Base-by-base conservation (phyloP, 192 early-diverging fungal genomes). In the Irineochytrium annulatum region DNA sequence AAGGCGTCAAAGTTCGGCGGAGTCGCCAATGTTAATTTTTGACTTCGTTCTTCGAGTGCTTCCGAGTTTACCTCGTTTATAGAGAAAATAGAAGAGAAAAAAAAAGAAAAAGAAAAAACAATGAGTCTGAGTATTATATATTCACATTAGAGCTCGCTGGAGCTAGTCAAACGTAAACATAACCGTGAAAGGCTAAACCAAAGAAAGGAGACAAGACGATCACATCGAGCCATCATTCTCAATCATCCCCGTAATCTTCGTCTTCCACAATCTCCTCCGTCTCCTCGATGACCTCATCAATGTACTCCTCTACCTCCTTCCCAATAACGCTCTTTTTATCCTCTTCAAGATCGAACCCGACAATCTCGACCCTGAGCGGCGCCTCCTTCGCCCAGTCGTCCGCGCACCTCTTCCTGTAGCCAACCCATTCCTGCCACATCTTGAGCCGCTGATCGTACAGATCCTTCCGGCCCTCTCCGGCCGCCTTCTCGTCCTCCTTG, bases 231-330 rank as follows among this genome's bases (percentile, higher is more conserved):
- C n/a, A n/a, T n/a, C n/a, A n/a, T n/a, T n/a, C n/a, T n/a, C n/a
- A n/a, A n/a, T 32, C 16, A 32, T 34, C 33, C 35, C 53, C 60
- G 26, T 52, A 5, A 8, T 22, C 39, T 6, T 14, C 55, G n/a
- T 65, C 63, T 4, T 30, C 43, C 11, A 69, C 29, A 52, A 77
- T 57, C 62, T 80, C 78, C 63, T 80, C 78, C 16, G 57, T 72
- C 64, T 91, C 86, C 63, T 90, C 91, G 57, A 96, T 81, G 59
- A 96, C 80, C 71, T 91, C 89, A 77, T 93, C 93, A 44, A 94
- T 81, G 79, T 76, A 85, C 77, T 94, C 92, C 62, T 91, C 87
- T 53, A 91, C 74, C 41, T 82, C 76, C 63, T 92, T 89, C 11
- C 80, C 63, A 43, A 78, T 87, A 20, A 83, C 85, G 48, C 80